Evolutionary conservation across 2,329 filamentous ascomycete genomes (phyloP).

Genomic region (Colletotrichum lupini): DNA sequence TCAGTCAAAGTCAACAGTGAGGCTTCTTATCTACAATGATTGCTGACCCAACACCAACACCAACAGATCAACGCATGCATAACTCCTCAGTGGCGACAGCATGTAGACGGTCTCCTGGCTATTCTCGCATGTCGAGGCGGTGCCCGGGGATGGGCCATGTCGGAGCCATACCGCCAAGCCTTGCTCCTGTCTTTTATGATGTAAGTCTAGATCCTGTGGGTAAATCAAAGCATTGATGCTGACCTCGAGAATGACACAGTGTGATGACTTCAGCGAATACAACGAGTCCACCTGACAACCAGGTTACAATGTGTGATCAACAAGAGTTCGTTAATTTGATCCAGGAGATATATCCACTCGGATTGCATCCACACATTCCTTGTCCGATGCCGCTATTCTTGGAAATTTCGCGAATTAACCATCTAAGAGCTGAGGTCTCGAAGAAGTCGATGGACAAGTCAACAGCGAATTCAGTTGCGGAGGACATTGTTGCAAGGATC

Average conservation of each 20-base stretch:
- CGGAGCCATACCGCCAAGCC: not conserved
- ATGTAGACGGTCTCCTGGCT: conserved; percentile 31
- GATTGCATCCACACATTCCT: conserved; percentile 40
- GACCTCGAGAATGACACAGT: conserved; percentile 35
- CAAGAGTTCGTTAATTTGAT: conserved; percentile 42
- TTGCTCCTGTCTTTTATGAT: conserved; percentile 18
- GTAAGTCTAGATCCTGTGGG: not conserved
- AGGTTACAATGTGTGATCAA: conserved; percentile 40
- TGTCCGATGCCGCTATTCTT: conserved; percentile 46
- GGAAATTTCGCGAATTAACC: conserved; percentile 49
- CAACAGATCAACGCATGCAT: conserved; percentile 27
- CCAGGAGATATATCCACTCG: conserved; percentile 36
- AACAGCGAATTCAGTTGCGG: not conserved
- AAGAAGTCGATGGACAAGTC: conserved; percentile 30
- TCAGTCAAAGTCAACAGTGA: not conserved
- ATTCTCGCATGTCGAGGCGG: conserved; percentile 30
- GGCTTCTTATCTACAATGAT: not conserved
- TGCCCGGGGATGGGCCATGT: conserved; percentile 4
- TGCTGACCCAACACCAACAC: not conserved
- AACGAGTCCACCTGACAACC: conserved; percentile 46
- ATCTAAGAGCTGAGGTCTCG: conserved; percentile 43
- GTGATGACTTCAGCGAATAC: conserved; percentile 48
- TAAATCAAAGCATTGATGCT: not conserved
- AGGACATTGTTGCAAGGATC: conserved; percentile 38
- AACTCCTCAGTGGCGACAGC: conserved; percentile 30